Evolutionary conservation across 352 stramenopile species (phyloP).

Genomic region (Pythium pyrilobum): DNA sequence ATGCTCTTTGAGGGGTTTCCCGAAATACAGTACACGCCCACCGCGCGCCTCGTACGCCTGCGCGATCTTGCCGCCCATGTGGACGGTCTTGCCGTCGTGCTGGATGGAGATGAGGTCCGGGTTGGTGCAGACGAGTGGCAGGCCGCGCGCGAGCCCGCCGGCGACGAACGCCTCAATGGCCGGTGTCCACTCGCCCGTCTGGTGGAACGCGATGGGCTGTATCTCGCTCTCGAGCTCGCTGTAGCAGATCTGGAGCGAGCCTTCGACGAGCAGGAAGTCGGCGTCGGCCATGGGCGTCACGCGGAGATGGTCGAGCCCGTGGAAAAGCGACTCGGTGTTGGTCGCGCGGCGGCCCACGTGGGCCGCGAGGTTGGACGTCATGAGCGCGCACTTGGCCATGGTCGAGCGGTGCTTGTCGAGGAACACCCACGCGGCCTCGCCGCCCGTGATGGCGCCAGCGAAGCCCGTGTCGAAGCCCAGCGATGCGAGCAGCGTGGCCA

Average conservation of each 20-base stretch:
- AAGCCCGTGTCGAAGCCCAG: conserved; percentile 64
- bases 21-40: conserved; percentile 71
- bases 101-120: conserved; percentile 79
- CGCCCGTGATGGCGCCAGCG: conserved; percentile 49
- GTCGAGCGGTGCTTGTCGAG: conserved; percentile 20
- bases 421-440: conserved; percentile 44
- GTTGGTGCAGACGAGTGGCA: conserved; percentile 86
- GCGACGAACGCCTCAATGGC: conserved; percentile 42
- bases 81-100: conserved; percentile 47
- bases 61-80: conserved; percentile 78
- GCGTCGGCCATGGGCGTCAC: conserved; percentile 35
- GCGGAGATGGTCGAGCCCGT: conserved; percentile 35
- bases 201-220: conserved; percentile 37
- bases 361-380: conserved; percentile 29
- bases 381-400: conserved; percentile 32
- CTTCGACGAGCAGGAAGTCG: conserved; percentile 52
- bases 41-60: conserved; percentile 74
- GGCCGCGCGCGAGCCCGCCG: conserved; percentile 34
- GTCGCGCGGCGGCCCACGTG: conserved; percentile 27
- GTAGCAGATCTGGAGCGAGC: conserved; percentile 51
- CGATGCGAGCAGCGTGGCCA: conserved; percentile 42
- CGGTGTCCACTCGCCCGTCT: conserved; percentile 34
- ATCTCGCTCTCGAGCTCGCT: conserved; percentile 25
- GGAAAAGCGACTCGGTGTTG: conserved; percentile 42
- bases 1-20: conserved; percentile 75